Evolutionary conservation across 176 grass and related monocot genomes (phyloP), one percentile per base, ranked within the genome.

Genomic region (Oryza meyeriana): DNA sequence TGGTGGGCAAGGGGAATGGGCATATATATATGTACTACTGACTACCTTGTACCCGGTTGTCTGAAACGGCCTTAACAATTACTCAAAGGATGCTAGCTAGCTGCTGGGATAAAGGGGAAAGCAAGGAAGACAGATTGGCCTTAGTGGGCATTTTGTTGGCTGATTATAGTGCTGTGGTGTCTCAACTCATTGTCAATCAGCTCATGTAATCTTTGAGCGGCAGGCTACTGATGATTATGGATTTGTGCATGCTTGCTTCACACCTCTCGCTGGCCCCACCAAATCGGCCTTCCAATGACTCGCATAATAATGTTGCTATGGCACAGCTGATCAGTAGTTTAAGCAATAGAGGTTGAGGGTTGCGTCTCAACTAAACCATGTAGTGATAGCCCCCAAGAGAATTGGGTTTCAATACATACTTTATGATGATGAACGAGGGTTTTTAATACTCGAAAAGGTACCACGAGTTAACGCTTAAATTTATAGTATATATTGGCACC

Each of bases 91-190:
- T 84, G 44, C 26, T 7, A 42, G 40, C 40, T 42, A 42, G 10
- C 40, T 42, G 8, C 11, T 20, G 57, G 28, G 69, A 47, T 36
- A 25, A 61, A 62, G 67, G 13, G 57, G 20, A 63, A 33, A 82
- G 69, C 36, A 64, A 84, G 28, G 47, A 74, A 10, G 71, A 59
- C 81, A 76, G 81, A 67, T 75, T 84, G 82, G 82, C 45, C 72
- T 68, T 25, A 68, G 82, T 84, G 82, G 81, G 44, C 81, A 84
- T 67, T 84, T 63, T 76, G 81, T 84, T 83, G 81, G 81, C 58
- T 8, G 47, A 18, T 50, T 50, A 50, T 50, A 66, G 81, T 76
- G 62, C 72, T 66, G 29, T 39, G 71, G 72, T 63, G 62, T 9
- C 72, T 38, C 78, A 55, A 1, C 71, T 64, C 28, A 13, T 39